phyloP scores from a whole-genome alignment of 352 stramenopile genomes.

The Phytophthora pinifolia region DNA sequence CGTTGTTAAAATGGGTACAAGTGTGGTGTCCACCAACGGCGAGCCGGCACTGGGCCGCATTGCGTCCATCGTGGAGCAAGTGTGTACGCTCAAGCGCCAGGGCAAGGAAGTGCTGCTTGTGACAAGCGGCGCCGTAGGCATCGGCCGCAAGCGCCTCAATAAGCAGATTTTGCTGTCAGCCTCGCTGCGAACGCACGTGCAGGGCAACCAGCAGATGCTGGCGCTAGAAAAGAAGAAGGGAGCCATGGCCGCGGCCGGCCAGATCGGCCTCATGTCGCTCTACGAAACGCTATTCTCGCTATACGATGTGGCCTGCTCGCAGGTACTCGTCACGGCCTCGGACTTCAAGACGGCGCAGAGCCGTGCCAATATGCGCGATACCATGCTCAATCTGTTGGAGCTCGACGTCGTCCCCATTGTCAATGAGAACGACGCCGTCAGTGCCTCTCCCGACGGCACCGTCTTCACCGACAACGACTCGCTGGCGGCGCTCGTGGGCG shows the following conservation, averaged over 20 bases:
- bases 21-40: constrained; percentile 93
- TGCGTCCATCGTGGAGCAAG: constrained; percentile 92
- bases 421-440: constrained; percentile 99
- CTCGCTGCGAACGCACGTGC: constrained; percentile 85
- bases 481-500: constrained; percentile 83
- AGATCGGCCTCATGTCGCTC: constrained; percentile 98
- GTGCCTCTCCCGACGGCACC: constrained; percentile 65
- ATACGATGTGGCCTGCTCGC: constrained; percentile 94
- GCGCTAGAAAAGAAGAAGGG: constrained; percentile 88
- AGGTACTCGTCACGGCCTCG: constrained; percentile 82
- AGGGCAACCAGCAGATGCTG: constrained; percentile 90
- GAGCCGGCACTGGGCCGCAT: constrained; percentile 91
- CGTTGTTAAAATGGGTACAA: constrained; percentile 96
- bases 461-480: constrained; percentile 98
- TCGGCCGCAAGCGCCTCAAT: constrained; percentile 92
- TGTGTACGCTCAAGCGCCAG: constrained; percentile 91
- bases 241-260: constrained; percentile 90
- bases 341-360: constrained; percentile 88
- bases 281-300: constrained; percentile 97
- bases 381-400: constrained; percentile 91
- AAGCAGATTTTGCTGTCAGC: constrained; percentile 92
- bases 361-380: constrained; percentile 85
- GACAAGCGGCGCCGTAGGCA: constrained; percentile 92
- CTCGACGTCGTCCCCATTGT: constrained; percentile 98
- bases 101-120: constrained; percentile 91